Evolutionary conservation across 2,329 filamentous ascomycete species (phyloP).

Genomic region (Claviceps africana): DNA sequence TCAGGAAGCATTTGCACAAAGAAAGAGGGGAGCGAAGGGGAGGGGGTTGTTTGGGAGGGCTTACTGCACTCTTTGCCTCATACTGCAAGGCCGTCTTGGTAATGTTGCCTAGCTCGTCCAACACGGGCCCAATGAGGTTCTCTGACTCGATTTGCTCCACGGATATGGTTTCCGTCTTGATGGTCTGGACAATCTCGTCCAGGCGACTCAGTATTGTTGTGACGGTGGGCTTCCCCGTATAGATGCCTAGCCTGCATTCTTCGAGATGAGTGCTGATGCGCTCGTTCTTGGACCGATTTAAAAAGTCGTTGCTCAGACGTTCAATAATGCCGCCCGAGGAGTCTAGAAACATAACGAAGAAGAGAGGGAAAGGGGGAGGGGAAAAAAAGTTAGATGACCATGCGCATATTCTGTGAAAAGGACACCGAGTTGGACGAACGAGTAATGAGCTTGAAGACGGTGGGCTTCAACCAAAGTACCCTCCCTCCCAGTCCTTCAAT

Average conservation of each 20-base stretch:
- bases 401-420: neutral
- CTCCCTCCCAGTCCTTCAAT: constrained; percentile 27
- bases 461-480: constrained; percentile 23
- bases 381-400: neutral
- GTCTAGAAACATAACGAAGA: constrained; percentile 6
- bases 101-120: constrained; percentile 18
- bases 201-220: constrained; percentile 23
- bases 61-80: constrained; percentile 11
- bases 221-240: constrained; percentile 16
- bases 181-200: constrained; percentile 15
- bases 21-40: neutral
- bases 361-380: neutral
- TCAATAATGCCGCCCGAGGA: constrained; percentile 13
- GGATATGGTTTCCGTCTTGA: constrained; percentile 15
- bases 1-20: neutral
- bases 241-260: constrained; percentile 16
- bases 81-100: constrained; percentile 19
- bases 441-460: constrained; percentile 30
- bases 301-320: constrained; percentile 16
- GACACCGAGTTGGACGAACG: constrained; percentile 21
- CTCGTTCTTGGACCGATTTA: constrained; percentile 19
- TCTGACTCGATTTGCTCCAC: constrained; percentile 9
- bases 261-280: constrained; percentile 12
- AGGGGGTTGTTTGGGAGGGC: neutral
- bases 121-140: constrained; percentile 9